These are phyloP conservation scores for Acanthamoeba royreba DNA, from an alignment of 208 protist genomes.

Conservation along the genomic window DNA sequence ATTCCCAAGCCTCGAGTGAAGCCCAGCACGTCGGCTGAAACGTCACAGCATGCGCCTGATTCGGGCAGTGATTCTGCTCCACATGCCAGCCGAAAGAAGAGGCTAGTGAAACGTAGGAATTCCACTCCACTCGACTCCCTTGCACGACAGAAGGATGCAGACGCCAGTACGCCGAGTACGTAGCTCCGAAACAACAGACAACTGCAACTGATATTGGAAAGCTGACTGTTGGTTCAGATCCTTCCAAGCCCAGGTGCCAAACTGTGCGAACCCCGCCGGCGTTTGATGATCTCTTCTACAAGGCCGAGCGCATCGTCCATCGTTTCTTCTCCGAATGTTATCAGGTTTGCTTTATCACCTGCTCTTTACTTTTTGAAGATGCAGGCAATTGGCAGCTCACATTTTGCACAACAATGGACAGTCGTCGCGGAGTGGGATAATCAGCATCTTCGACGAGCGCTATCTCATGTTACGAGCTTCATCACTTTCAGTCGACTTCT, in stretches of 20 bases:
- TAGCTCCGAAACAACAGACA: background rate
- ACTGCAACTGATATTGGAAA: background rate
- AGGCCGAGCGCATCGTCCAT: background rate
- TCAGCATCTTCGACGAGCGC: background rate
- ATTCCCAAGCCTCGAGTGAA: background rate
- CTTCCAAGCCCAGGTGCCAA: background rate
- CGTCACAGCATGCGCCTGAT: too few species aligned
- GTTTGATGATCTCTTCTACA: background rate
- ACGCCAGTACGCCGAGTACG: background rate
- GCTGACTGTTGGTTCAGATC: background rate
- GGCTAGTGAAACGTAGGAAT: too few species aligned
- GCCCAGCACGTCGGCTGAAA: background rate
- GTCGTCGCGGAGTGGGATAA: background rate
- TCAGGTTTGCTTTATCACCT: background rate
- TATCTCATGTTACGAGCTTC: background rate
- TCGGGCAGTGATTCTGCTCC: too few species aligned
- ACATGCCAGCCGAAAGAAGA: too few species aligned
- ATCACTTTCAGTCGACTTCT: background rate
- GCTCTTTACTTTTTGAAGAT: background rate
- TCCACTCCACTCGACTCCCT: too few species aligned
- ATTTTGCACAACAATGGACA: background rate
- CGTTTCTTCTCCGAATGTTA: background rate
- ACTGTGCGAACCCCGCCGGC: background rate
- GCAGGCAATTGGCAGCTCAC: too few species aligned
- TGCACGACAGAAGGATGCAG: too few species aligned